Evolutionary conservation across 768 basidiomycete species (phyloP), one percentile per base, ranked within the genome.

Genomic region (Mycena belliarum): DNA sequence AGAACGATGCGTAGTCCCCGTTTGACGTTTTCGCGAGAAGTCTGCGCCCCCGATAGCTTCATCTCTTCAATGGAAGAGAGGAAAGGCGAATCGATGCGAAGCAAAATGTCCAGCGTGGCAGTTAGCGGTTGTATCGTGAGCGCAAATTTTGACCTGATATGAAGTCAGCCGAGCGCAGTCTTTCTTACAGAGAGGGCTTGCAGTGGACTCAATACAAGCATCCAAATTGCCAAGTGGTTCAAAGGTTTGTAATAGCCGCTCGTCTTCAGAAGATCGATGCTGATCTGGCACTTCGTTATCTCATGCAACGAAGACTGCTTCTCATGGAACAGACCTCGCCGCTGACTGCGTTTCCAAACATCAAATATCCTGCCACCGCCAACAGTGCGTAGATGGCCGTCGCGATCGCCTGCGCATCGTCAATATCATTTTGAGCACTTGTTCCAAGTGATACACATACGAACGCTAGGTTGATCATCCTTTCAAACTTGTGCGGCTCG

Each of bases 401-500:
- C 21, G 89, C 83, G 45, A 86, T 75, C 21, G 76, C 63, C 88
- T 89, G 60, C 20, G 23, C 48, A 42, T 15, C 24, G 26, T 55
- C 25, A 49, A 20, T n/a, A n/a, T n/a, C n/a, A n/a, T 49, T 21
- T 49, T 55, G 26, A 49, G 29, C 44, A 8, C 20, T n/a, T 28
- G 16, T 11, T 10, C 49, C 3, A n/a, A 23, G n/a, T 15, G 11
- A 37, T 44, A 3, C 16, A 78, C 86, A 73, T 65, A 91, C 88
- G 69, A 95, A 98, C 32, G 95, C 91, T 70, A 84, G 82, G 68
- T 94, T 86, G 59, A 91, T 88, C 85, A 95, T 93, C 50, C 70
- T 72, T 69, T 89, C 82, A 70, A 95, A 98, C 61, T 86, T 79
- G 25, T 79, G 77, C 8, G 95, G 95, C 63, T 94, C 84, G 21